Evolutionary conservation across 129 eudicot species (phyloP), one percentile per base, ranked within the genome.

Genomic region (Flaveria linearis): DNA sequence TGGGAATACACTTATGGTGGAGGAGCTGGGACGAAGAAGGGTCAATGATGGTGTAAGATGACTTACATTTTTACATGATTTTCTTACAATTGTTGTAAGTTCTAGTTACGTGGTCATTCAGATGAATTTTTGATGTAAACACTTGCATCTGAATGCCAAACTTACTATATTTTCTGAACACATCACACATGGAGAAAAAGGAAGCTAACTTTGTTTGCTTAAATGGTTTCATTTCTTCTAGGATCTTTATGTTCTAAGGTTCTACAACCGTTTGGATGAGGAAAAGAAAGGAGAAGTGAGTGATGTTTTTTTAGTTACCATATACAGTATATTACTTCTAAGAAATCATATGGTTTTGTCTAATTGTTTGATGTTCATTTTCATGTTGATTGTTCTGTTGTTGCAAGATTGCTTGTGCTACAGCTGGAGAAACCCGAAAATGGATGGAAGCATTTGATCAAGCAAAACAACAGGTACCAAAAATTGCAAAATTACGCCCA

Each of bases 371-470:
- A 33, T 66, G n/a, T 74, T 16, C 57, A 28, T 36, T 36, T 33
- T 78, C 20, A 6, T 67, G 28, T 46, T 85, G 70, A 75, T 45
- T 56, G 71, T 73, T 71, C 20, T 16, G 53, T 82, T 87, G 74
- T 64, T 80, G 86, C 88, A 86, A 94, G 99, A 88, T 95, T 89
- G 99, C 99, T 78, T 95, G 97, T 91, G 88, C 87, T 43, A 81
- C 92, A 81, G 92, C 92, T 25, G 99, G 90, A 72, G 97, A 95
- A 82, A 90, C 90, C 65, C 87, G 87, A 25, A 89, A 89, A 69
- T 95, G 99, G 97, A 78, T 91, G 92, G 97, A 91, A 82, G 96
- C 99, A 84, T 95, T 95, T 83, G 89, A 89, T 77, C 96, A 84
- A 61, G 99, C 97, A 22, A 95, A 89, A 75, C 93, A 89, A 80